phyloP scores from a whole-genome alignment of 2,329 filamentous ascomycete species.

The Pyricularia sp. region DNA sequence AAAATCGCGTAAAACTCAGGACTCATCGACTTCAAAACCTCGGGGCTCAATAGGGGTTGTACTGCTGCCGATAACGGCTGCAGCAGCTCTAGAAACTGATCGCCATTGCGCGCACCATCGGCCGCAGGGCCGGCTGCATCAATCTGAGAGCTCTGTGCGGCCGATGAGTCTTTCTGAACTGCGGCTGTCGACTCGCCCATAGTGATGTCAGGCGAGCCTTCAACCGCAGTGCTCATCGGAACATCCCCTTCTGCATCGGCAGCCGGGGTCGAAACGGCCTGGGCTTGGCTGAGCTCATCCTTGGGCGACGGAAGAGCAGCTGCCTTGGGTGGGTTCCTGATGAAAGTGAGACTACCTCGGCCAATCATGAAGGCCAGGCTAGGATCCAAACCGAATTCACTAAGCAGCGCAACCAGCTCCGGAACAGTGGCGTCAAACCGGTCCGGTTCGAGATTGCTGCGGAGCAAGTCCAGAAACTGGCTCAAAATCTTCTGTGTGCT shows the following conservation, averaged over 20 bases:
- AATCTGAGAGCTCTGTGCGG: background rate
- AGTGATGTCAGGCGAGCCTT: background rate
- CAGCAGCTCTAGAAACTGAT: slow-evolving; percentile 59
- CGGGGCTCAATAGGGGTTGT: slow-evolving; percentile 47
- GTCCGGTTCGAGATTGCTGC: slow-evolving; percentile 63
- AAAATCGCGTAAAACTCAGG: slow-evolving; percentile 82
- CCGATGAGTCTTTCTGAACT: background rate
- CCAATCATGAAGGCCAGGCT: slow-evolving; percentile 79
- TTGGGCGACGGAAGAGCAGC: slow-evolving; percentile 16
- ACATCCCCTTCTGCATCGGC: slow-evolving; percentile 50
- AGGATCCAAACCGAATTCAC: slow-evolving; percentile 69
- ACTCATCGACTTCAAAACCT: slow-evolving; percentile 61
- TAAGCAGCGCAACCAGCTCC: slow-evolving; percentile 61
- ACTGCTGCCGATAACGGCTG: slow-evolving; percentile 66
- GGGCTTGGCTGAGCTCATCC: slow-evolving; percentile 19
- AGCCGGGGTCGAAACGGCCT: slow-evolving; percentile 12
- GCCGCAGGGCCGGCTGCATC: slow-evolving; percentile 16
- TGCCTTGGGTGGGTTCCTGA: slow-evolving; percentile 21
- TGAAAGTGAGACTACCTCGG: slow-evolving; percentile 63
- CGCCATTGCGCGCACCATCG: slow-evolving; percentile 24
- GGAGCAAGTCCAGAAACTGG: slow-evolving; percentile 84
- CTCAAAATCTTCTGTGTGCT: slow-evolving; percentile 78
- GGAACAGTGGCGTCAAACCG: slow-evolving; percentile 77
- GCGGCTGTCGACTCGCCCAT: background rate
- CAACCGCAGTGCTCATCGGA: slow-evolving; percentile 29